phyloP scores from a whole-genome alignment of 1,284 basidiomycete species.

The Boletus albobrunnescens region DNA sequence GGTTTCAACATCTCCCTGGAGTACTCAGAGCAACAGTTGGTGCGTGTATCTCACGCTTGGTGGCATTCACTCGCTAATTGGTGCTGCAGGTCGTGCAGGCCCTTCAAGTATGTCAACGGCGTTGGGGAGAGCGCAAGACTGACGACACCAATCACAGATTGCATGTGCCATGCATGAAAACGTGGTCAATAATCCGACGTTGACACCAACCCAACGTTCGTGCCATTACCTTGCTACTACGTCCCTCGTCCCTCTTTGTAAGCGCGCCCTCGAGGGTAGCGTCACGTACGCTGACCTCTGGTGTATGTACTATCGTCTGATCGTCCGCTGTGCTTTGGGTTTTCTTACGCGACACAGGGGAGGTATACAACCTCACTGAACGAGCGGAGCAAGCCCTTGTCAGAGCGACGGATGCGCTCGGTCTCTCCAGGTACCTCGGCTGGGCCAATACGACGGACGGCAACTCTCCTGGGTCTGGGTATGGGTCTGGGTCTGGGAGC shows the following conservation, averaged over 20 bases:
- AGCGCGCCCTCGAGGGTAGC: neutral
- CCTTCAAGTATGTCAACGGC: conserved; percentile 18
- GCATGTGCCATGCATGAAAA: conserved; percentile 27
- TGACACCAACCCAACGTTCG: conserved; percentile 11
- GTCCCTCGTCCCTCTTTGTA: conserved; percentile 14
- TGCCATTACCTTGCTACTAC: conserved; percentile 9
- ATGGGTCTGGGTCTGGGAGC: neutral
- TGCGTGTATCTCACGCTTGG: neutral
- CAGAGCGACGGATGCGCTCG: conserved; percentile 3
- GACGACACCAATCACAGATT: conserved; percentile 10
- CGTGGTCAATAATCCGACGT: conserved; percentile 13
- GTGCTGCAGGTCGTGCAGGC: conserved; percentile 14
- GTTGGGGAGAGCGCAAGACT: neutral
- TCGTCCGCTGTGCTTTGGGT: neutral
- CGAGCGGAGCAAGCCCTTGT: conserved; percentile 7
- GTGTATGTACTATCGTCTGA: conserved; percentile 15
- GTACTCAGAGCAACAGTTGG: conserved; percentile 12
- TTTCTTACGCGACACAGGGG: conserved; percentile 12
- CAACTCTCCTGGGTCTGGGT: neutral
- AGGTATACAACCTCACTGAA: conserved; percentile 4
- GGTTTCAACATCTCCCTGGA: neutral
- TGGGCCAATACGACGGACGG: neutral
- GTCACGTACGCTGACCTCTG: neutral
- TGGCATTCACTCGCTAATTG: conserved; percentile 6
- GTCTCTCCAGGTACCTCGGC: conserved; percentile 8